These are phyloP conservation scores for Cryptococcus sp. DNA, from an alignment of 1,284 basidiomycete genomes.

Conservation along the genomic window DNA sequence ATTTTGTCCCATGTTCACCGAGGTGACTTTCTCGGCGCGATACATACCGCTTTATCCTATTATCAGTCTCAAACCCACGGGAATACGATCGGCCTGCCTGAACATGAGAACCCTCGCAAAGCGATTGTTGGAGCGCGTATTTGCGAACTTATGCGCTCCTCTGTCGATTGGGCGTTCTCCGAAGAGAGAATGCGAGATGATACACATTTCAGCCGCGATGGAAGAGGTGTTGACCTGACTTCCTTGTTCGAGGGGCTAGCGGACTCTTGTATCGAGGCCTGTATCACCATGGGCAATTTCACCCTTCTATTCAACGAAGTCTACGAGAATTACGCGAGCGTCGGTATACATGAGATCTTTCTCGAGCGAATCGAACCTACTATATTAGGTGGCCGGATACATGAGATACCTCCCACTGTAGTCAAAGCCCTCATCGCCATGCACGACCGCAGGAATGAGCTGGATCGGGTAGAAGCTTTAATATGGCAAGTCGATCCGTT, in stretches of 20 bases:
- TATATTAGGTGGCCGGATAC: slow-evolving; percentile 69
- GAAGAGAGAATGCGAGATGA: slow-evolving; percentile 87
- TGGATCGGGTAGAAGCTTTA: slow-evolving; percentile 75
- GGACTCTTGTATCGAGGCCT: slow-evolving; percentile 72
- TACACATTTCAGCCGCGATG: slow-evolving; percentile 75
- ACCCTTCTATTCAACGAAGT: slow-evolving; percentile 89
- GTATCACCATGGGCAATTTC: slow-evolving; percentile 70
- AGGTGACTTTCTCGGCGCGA: slow-evolving; percentile 86
- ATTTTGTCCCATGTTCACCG: slow-evolving; percentile 76
- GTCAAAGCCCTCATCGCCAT: slow-evolving; percentile 77
- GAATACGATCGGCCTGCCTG: slow-evolving; percentile 81
- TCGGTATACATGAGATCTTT: slow-evolving; percentile 83
- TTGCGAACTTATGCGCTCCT: slow-evolving; percentile 78
- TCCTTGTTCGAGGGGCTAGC: slow-evolving; percentile 85
- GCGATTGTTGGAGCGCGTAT: slow-evolving; percentile 70
- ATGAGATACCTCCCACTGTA: slow-evolving; percentile 74
- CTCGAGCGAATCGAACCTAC: slow-evolving; percentile 77
- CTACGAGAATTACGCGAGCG: slow-evolving; percentile 81
- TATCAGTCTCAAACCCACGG: slow-evolving; percentile 78
- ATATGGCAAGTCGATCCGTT: slow-evolving; percentile 95
- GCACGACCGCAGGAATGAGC: slow-evolving; percentile 67
- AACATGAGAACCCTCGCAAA: slow-evolving; percentile 57
- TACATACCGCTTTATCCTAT: slow-evolving; percentile 78
- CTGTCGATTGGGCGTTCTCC: slow-evolving; percentile 84
- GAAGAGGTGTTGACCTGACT: slow-evolving; percentile 87